Conservation (phyloP, 768 basidiomycete genomes). For the Pleurotus giganteus region DNA sequence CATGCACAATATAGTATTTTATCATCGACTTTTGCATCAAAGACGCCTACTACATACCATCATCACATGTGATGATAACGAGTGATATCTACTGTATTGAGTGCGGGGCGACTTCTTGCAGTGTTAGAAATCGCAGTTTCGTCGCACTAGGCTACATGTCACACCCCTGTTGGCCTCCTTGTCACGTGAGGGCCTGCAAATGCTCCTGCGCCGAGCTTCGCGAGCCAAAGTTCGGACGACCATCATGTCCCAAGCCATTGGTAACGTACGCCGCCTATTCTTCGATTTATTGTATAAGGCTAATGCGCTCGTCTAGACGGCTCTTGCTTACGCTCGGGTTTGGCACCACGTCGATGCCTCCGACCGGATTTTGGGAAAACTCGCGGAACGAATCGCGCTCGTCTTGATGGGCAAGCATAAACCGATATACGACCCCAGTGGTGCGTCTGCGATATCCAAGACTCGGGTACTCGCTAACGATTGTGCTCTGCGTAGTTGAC, state of each 20-base stretch:
- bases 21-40: too few species aligned
- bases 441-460: slow-evolving; percentile 38
- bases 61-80: too few species aligned
- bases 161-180: too few species aligned
- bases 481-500: slow-evolving; percentile 57
- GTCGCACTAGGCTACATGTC: too few species aligned
- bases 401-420: slow-evolving; percentile 99
- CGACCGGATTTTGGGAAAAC: slow-evolving; percentile 89
- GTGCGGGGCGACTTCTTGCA: too few species aligned
- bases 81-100: too few species aligned
- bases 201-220: background rate
- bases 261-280: slow-evolving; percentile 57
- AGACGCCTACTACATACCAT: too few species aligned
- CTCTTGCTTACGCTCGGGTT: slow-evolving; percentile 88
- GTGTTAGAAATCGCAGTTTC: too few species aligned
- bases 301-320: slow-evolving; percentile 61
- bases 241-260: slow-evolving; percentile 77
- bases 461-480: background rate
- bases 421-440: slow-evolving; percentile 90
- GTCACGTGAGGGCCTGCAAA: too few species aligned
- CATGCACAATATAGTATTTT: too few species aligned
- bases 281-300: background rate
- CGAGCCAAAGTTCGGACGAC: slow-evolving; percentile 4
- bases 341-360: slow-evolving; percentile 96
- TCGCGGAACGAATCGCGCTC: slow-evolving; percentile 90